Evolutionary conservation across 768 basidiomycete genomes (phyloP).

Genomic region (Mycena albidolilacea): DNA sequence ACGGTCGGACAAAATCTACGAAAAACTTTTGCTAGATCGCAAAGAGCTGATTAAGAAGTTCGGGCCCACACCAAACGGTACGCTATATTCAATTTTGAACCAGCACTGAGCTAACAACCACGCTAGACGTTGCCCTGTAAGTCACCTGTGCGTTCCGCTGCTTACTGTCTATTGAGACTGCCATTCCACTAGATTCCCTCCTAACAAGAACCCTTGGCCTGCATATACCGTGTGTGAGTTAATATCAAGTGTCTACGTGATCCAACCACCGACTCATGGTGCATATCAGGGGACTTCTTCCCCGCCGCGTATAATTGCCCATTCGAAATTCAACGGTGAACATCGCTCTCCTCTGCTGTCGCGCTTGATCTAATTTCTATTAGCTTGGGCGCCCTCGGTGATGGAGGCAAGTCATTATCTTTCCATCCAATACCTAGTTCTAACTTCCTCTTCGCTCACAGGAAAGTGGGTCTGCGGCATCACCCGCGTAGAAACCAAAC

Average conservation of each 20-base stretch:
- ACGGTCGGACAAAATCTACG: conserved; percentile 64
- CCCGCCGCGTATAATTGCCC: conserved; percentile 68
- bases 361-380: background rate
- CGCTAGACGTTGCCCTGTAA: conserved; percentile 58
- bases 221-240: conserved; percentile 71
- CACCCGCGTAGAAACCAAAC: conserved; percentile 66
- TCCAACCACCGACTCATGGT: background rate
- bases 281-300: conserved; percentile 67
- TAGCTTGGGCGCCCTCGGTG: conserved; percentile 65
- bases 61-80: conserved; percentile 62
- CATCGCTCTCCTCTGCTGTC: conserved; percentile 44
- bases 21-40: conserved; percentile 57
- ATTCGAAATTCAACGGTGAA: conserved; percentile 63
- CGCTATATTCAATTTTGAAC: background rate
- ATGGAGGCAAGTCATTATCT: conserved; percentile 60
- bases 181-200: conserved; percentile 60
- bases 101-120: background rate
- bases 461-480: conserved; percentile 73
- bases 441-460: background rate
- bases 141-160: conserved; percentile 38
- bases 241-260: background rate
- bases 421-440: background rate
- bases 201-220: conserved; percentile 69
- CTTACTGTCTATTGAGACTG: conserved; percentile 7
- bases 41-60: conserved; percentile 65